Conservation (phyloP, 208 protist genomes). For the Balamuthia mandrillaris region DNA sequence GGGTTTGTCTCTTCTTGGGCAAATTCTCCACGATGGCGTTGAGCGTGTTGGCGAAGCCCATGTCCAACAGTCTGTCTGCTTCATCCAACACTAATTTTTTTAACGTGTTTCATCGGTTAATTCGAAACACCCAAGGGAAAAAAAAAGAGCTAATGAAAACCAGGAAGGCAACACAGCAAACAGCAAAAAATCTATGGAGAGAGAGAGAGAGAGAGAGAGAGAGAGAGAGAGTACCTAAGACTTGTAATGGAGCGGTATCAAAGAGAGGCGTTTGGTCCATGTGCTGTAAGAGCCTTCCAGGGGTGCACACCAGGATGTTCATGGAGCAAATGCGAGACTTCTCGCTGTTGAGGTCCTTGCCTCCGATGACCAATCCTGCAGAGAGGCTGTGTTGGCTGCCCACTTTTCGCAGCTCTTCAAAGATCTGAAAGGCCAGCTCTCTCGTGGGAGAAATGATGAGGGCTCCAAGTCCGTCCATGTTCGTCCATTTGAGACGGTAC, state of each 20-base stretch:
- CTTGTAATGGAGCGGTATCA: conserved; percentile 84
- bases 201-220: background rate
- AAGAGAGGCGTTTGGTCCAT: conserved; percentile 92
- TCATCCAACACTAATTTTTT: conserved; percentile 91
- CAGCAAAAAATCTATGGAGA: background rate
- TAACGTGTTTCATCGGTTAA: background rate
- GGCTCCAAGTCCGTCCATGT: conserved; percentile 90
- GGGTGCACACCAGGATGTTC: conserved; percentile 97
- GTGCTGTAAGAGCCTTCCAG: conserved; percentile 97
- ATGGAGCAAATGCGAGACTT: conserved; percentile 84
- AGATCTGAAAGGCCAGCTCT: conserved; percentile 98
- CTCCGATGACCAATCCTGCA: conserved; percentile 93
- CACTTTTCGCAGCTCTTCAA: conserved; percentile 93
- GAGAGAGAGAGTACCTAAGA: conserved; percentile 73
- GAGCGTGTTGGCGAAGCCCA: conserved; percentile 92
- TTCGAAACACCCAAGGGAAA: background rate
- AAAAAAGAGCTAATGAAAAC: background rate
- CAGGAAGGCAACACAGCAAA: background rate
- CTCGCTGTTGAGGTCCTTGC: conserved; percentile 92
- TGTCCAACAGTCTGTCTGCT: conserved; percentile 95
- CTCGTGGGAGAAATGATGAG: conserved; percentile 96
- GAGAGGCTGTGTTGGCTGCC: conserved; percentile 86
- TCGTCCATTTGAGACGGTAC: conserved; percentile 82
- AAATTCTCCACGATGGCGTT: conserved; percentile 93
- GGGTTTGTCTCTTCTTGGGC: conserved; percentile 91